Evolutionary conservation across 164 flowering plant genomes (phyloP).

Genomic region (Euptelea pleiosperma): DNA sequence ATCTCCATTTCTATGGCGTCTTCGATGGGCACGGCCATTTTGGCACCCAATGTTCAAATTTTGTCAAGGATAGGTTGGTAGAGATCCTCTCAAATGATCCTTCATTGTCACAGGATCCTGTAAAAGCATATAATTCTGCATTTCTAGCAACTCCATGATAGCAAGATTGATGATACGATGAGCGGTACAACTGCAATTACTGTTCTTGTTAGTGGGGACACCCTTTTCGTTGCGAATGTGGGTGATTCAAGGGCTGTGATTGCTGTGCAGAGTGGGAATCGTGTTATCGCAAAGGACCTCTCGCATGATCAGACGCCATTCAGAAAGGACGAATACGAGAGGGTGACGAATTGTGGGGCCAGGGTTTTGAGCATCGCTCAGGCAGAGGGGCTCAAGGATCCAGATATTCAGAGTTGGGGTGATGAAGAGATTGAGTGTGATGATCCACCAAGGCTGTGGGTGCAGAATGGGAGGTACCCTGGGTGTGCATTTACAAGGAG

Average conservation of each 20-base stretch:
- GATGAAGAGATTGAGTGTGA: constrained; percentile 74
- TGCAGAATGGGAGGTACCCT: constrained; percentile 81
- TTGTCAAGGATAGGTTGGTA: constrained; percentile 67
- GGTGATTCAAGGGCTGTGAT: constrained; percentile 96
- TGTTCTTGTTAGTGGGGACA: constrained; percentile 70
- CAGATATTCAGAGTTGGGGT: constrained; percentile 80
- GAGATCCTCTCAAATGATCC: constrained; percentile 55
- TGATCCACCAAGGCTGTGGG: constrained; percentile 99
- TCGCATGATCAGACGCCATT: constrained; percentile 93
- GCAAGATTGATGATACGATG: constrained; percentile 86
- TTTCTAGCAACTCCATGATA: constrained; percentile 53
- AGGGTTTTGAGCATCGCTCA: constrained; percentile 89
- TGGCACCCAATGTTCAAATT: constrained; percentile 78
- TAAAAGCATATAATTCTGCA: constrained; percentile 63
- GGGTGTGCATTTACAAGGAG: constrained; percentile 98
- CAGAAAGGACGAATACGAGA: constrained; percentile 76
- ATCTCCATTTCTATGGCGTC: constrained; percentile 93
- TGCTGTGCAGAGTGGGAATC: constrained; percentile 57
- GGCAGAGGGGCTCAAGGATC: constrained; percentile 85
- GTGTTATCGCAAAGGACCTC: constrained; percentile 57
- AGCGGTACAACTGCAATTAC: constrained; percentile 98
- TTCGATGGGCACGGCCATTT: constrained; percentile 95
- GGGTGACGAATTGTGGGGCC: constrained; percentile 91
- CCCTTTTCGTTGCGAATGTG: constrained; percentile 78
- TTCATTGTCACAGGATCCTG: constrained; percentile 63